These are phyloP conservation scores for Ailanthus altissimus DNA, from an alignment of 345 rosid species.

Conservation along the genomic window DNA sequence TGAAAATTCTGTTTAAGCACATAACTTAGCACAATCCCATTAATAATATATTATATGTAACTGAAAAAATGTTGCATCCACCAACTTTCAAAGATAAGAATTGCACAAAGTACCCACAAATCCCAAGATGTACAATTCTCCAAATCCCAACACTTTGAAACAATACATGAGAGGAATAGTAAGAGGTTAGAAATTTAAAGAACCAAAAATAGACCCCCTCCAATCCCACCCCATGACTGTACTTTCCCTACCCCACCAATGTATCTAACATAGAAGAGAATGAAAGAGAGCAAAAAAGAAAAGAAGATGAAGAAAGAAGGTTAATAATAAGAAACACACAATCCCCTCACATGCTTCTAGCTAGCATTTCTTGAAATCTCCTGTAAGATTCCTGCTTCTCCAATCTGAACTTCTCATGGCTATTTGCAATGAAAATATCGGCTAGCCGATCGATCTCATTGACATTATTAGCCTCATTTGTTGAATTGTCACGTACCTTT, in stretches of 20 bases:
- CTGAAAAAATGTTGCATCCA: background rate
- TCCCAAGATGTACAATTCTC: conserved; percentile 24
- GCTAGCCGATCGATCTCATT: conserved; percentile 84
- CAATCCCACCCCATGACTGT: background rate
- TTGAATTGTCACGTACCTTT: conserved; percentile 21
- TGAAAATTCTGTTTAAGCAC: background rate
- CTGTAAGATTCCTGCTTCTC: conserved; percentile 97
- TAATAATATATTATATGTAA: background rate
- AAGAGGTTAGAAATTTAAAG: background rate
- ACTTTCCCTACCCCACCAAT: conserved; percentile 30
- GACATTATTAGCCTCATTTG: conserved; percentile 18
- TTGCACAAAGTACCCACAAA: conserved; percentile 24
- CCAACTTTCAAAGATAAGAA: conserved; percentile 17
- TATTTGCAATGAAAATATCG: conserved; percentile 74
- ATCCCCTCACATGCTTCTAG: conserved; percentile 55
- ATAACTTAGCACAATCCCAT: background rate
- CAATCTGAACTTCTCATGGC: conserved; percentile 83
- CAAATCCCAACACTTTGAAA: background rate
- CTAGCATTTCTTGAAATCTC: conserved; percentile 83
- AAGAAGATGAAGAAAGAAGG: background rate
- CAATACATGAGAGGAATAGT: background rate
- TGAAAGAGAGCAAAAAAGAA: conserved; percentile 21
- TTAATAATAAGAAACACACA: background rate
- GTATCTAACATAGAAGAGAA: conserved; percentile 32
- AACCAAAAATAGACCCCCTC: background rate